These are phyloP conservation scores for Solanum hybrid DNA, from an alignment of 305 asterid genomes.

Conservation along the genomic window DNA sequence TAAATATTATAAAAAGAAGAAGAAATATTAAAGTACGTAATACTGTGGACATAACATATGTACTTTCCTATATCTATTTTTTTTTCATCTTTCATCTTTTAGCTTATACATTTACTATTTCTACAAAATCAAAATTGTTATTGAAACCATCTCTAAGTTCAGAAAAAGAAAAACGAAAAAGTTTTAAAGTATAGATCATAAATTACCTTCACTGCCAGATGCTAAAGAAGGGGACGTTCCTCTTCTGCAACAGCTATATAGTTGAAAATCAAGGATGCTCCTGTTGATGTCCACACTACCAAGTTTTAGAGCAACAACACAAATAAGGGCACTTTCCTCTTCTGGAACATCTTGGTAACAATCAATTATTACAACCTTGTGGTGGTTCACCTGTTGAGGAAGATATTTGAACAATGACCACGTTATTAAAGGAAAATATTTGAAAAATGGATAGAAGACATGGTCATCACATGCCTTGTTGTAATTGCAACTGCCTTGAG, in stretches of 20 bases:
- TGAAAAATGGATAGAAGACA: neutral
- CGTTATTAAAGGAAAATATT: neutral
- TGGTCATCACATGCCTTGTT: conserved; percentile 16
- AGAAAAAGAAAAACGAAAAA: neutral
- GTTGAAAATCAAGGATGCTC: conserved; percentile 23
- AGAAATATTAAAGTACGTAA: neutral
- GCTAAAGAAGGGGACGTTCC: conserved; percentile 25
- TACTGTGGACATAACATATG: neutral
- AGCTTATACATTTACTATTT: neutral
- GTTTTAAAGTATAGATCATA: neutral
- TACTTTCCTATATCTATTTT: neutral
- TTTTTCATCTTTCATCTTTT: too few species aligned
- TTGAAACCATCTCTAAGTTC: neutral
- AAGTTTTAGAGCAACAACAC: conserved; percentile 23
- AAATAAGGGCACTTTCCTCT: conserved; percentile 13
- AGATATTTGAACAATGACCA: neutral
- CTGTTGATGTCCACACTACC: conserved; percentile 17
- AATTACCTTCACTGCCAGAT: neutral
- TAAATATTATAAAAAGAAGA: neutral
- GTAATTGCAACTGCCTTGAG: conserved; percentile 11
- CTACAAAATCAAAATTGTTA: neutral
- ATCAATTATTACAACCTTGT: conserved; percentile 17
- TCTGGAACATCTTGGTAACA: conserved; percentile 15
- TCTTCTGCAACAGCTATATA: conserved; percentile 12
- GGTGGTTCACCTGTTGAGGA: conserved; percentile 7